A percentile compares a stretch with the other conserved stretches of the same genome.
phyloP scores from a whole-genome alignment of 75 land plant species.

The Cunninghamia lanceolata region DNA sequence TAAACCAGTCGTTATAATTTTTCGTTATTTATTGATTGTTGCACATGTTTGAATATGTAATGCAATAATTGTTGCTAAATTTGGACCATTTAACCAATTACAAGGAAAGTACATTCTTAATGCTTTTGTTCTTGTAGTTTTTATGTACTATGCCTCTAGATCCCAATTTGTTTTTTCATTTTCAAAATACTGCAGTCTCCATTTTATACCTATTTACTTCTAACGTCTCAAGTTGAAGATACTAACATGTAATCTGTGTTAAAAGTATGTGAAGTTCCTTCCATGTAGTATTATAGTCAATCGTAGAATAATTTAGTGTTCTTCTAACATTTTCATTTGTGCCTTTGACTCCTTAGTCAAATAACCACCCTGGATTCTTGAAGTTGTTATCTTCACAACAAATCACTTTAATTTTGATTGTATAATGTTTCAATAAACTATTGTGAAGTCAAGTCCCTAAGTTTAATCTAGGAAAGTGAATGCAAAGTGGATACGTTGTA shows the following conservation, averaged over 20 bases:
- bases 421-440: no score
- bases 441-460: no score
- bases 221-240: neutral
- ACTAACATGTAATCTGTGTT: neutral
- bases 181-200: no score
- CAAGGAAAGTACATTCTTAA: neutral
- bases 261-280: neutral
- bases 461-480: no score
- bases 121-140: neutral
- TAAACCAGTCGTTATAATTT: neutral
- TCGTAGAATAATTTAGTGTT: neutral
- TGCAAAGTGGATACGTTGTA: no score
- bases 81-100: neutral
- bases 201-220: neutral
- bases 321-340: neutral
- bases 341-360: no score
- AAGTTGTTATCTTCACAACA: no score
- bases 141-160: no score
- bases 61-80: neutral
- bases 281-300: neutral
- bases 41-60: no score
- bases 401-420: no score
- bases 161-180: no score
- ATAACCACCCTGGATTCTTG: no score
- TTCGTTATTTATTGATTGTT: neutral